Percentiles rank a stretch among this genome's conserved stretches.
phyloP scores from a whole-genome alignment of 2,329 filamentous ascomycete genomes.

The Microcyclospora tardicrescens region DNA sequence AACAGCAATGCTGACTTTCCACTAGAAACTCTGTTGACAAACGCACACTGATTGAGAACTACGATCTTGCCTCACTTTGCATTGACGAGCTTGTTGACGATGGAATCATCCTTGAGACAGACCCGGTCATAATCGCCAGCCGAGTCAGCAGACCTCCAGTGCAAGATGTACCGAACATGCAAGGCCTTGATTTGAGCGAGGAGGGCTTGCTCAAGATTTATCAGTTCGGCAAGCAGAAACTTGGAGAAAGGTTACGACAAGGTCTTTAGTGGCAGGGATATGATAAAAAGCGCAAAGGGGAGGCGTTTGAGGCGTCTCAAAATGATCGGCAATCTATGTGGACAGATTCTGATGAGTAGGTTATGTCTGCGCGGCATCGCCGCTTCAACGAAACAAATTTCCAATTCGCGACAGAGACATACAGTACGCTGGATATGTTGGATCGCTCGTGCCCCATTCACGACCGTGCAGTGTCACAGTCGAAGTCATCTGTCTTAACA shows the following conservation, averaged over 20 bases:
- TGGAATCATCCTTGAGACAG: slow-evolving; percentile 93
- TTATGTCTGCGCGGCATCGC: too few species aligned
- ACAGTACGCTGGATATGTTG: too few species aligned
- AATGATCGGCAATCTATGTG: not conserved
- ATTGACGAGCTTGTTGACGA: slow-evolving; percentile 94
- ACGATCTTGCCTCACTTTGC: slow-evolving; percentile 84
- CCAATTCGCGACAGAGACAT: too few species aligned
- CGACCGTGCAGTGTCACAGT: too few species aligned
- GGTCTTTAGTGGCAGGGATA: slow-evolving; percentile 44
- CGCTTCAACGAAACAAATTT: too few species aligned
- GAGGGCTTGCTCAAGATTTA: slow-evolving; percentile 90
- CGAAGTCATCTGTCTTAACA: too few species aligned
- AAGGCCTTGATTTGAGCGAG: slow-evolving; percentile 89
- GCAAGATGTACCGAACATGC: slow-evolving; percentile 75
- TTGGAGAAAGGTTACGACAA: slow-evolving; percentile 82
- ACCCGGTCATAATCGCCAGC: slow-evolving; percentile 85
- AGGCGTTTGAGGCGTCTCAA: slow-evolving; percentile 4
- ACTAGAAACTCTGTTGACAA: slow-evolving; percentile 87
- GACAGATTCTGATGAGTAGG: too few species aligned
- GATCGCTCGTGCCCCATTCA: too few species aligned
- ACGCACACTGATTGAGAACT: slow-evolving; percentile 96
- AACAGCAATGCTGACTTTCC: slow-evolving; percentile 6
- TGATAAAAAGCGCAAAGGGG: slow-evolving; percentile 5
- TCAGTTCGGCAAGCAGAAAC: slow-evolving; percentile 82
- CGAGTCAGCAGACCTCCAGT: slow-evolving; percentile 83